Base-by-base conservation (phyloP, 1,139 yeast genomes). In the Debaryomycetaceae sp. region DNA sequence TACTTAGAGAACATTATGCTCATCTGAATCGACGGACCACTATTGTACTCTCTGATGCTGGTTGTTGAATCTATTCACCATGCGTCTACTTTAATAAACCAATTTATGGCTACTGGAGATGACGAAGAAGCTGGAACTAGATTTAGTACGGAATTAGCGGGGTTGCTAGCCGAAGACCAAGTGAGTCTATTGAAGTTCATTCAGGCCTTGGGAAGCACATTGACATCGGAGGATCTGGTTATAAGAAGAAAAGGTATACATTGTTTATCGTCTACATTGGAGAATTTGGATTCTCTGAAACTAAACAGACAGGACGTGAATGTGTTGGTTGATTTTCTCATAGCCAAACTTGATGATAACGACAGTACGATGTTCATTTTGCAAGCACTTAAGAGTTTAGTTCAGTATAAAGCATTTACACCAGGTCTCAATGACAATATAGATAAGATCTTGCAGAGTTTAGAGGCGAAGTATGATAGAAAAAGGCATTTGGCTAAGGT, bases 331-430 rank as follows among this genome's bases (percentile, higher is more conserved):
- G 79, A 77, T 7, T 91, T 91, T 55, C 73, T 80, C 44, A 49
- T 74, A 24, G 79, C 79, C 26, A 83, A 91, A 48, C 58, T 87
- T 31, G 84, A 81, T 17, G 97, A 91, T 53, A 67, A 71, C 11
- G 65, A 69, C 5, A 72, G 85, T 36, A 57, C 81, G 26, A 65
- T 63, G 31, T 76, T 78, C 42, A 76, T 83, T 1, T 62, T 84
- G 6, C 58, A 58, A 14, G 89, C 89, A 0, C 52, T 91, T 8
- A 56, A 57, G n/a, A 64, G 79, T 1, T 61, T 88, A 17, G 63
- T 77, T 3, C 44, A 48, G 17, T 80, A 78, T 79, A 65, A 65
- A 15, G 69, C 66, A 42, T 79, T 78, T 50, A 40, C 54, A 31
- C 57, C 64, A 5, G 46, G 46, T 19, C 42, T 54, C 31, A 55